These are phyloP conservation scores for Celoporthe dispersa DNA, from an alignment of 2,329 filamentous ascomycete species.

Conservation along the genomic window DNA sequence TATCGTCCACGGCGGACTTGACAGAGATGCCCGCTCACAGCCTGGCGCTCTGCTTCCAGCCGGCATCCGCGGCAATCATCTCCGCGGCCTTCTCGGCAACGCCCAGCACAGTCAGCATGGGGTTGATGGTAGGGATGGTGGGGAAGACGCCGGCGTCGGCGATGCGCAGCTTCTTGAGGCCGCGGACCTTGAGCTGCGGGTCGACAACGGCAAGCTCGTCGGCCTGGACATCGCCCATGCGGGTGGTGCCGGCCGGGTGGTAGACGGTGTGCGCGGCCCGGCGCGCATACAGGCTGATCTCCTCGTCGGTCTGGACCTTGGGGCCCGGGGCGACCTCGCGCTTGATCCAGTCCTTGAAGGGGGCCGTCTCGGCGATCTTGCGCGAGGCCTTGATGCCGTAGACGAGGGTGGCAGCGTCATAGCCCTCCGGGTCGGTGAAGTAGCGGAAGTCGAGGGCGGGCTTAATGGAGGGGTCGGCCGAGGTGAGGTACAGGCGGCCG, in stretches of 20 bases:
- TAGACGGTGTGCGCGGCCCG: slow-evolving; percentile 87
- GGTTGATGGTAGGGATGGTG: slow-evolving; percentile 82
- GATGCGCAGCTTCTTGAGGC: slow-evolving; percentile 75
- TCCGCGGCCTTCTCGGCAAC: slow-evolving; percentile 86
- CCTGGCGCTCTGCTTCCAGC: slow-evolving; percentile 41
- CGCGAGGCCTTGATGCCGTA: slow-evolving; percentile 79
- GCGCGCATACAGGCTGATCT: slow-evolving; percentile 80
- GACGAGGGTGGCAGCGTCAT: slow-evolving; percentile 81
- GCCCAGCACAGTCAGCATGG: slow-evolving; percentile 85
- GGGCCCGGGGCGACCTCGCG: slow-evolving; percentile 80
- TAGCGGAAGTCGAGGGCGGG: slow-evolving; percentile 87
- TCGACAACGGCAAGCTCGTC: slow-evolving; percentile 83
- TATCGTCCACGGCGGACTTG: neutral
- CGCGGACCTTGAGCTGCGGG: slow-evolving; percentile 70
- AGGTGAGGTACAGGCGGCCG: slow-evolving; percentile 78
- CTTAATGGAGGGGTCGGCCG: slow-evolving; percentile 74
- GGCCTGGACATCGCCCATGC: slow-evolving; percentile 77
- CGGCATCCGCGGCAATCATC: slow-evolving; percentile 75
- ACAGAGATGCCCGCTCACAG: slow-evolving; percentile 33
- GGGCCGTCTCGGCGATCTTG: slow-evolving; percentile 72
- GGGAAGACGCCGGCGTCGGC: slow-evolving; percentile 89
- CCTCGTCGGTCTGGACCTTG: slow-evolving; percentile 74
- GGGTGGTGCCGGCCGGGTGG: slow-evolving; percentile 86
- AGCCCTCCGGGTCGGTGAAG: slow-evolving; percentile 85
- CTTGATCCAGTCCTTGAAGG: slow-evolving; percentile 84